A percentile compares a stretch with the other conserved stretches of the same genome.
Conservation (phyloP, 2,329 filamentous ascomycete genomes). For the Mycosphaerelloides madeirae region DNA sequence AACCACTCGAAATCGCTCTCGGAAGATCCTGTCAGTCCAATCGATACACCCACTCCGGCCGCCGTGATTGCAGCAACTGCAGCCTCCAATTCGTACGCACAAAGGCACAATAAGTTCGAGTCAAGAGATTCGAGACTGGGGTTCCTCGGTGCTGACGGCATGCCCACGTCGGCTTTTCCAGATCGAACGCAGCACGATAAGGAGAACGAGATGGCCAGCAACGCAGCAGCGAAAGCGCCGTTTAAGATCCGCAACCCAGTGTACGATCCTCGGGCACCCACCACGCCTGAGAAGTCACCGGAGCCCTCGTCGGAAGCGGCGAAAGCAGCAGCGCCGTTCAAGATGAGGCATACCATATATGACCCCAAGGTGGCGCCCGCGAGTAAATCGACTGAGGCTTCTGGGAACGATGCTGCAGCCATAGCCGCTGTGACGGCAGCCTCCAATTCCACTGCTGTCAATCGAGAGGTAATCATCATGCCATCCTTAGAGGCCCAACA, state of each 20-base stretch:
- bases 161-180: conserved; percentile 25
- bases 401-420: conserved; percentile 4
- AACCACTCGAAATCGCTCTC: conserved; percentile 11
- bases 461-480: conserved; percentile 6
- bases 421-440: neutral
- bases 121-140: conserved; percentile 23
- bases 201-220: conserved; percentile 1
- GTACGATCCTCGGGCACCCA: conserved; percentile 18
- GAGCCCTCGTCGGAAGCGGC: conserved; percentile 9
- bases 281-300: conserved; percentile 2
- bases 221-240: conserved; percentile 11
- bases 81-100: conserved; percentile 2
- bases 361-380: conserved; percentile 19
- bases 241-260: conserved; percentile 30
- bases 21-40: conserved; percentile 16
- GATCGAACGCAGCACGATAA: conserved; percentile 6
- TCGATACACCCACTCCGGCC: conserved; percentile 5
- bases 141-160: conserved; percentile 28
- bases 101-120: conserved; percentile 14
- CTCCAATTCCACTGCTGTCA: neutral
- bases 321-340: conserved; percentile 22
- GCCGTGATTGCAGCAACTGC: conserved; percentile 1
- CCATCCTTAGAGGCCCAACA: conserved; percentile 1
- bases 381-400: neutral
- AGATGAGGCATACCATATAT: conserved; percentile 24